Evolutionary conservation across 495 filamentous ascomycete species (phyloP), one percentile per base, ranked within the genome.

Genomic region (Penicilliopsis zonata): DNA sequence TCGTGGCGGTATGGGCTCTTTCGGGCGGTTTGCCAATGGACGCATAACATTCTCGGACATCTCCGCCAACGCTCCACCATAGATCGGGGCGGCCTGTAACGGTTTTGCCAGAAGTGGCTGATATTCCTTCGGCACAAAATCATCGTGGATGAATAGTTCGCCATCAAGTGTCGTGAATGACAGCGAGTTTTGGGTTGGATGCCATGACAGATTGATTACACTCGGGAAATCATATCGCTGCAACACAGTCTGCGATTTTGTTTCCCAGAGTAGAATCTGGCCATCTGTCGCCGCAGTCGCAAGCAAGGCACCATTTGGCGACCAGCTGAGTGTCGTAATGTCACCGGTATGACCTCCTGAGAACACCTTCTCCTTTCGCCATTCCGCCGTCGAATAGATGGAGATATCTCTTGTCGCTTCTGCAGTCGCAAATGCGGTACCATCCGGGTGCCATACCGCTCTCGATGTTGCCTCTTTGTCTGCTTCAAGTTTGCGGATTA

Each of bases 371-470:
- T 95, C 85, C 34, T 74, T 77, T 49, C 82, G 80, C 79, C 87
- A 94, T 43, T 90, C 82, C n/a, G 72, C 69, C 34, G 71, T 70
- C 14, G 87, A 93, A 27, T 94, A 68, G 10, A 95, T 74, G 36
- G 88, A 78, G 13, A 96, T 78, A 41, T 95, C 86, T 48, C 79
- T 63, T 1, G 83, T 88, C 1, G 78, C 68, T 9, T 92, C 94
- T 0, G 86, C 76, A 0, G 78, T 76, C 7, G 84, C 85, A 55
- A 98, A 94, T 4, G 86, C 85, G 26, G 83, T 74, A 4, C 92
- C 88, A 47, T 96, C 92, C 0, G 92, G 92, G 59, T 95, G 88
- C 90, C 90, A 98, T 2, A 76, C 70, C 15, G 78, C 73, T 48
- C 72, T 72, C 7, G 84, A 76, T 41, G 76, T 88, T 2, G 72